phyloP scores from a whole-genome alignment of 225 moss, liverwort and hornwort genomes.

The Bryoerythrophyllum caledonicum region DNA sequence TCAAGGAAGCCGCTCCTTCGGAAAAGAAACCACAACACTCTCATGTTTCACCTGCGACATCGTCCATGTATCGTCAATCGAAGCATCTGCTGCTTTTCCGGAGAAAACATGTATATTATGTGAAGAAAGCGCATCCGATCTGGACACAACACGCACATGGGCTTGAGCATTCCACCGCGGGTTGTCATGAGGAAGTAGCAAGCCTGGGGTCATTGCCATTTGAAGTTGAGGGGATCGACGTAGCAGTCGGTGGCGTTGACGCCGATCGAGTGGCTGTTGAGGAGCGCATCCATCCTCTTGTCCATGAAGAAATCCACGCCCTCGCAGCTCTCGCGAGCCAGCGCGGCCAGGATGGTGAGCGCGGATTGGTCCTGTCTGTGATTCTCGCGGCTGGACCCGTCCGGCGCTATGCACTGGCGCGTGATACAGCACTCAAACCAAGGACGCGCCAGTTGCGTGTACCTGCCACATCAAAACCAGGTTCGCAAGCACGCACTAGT shows the following conservation, averaged over 20 bases:
- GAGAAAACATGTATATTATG: neutral
- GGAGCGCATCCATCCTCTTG: conserved; percentile 31
- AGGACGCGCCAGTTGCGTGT: conserved; percentile 51
- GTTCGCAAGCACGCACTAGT: no score
- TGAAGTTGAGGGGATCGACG: conserved; percentile 46
- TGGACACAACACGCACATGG: neutral
- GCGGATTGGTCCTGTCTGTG: conserved; percentile 66
- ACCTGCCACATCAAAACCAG: conserved; percentile 18
- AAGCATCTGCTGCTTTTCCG: neutral
- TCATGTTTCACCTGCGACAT: neutral
- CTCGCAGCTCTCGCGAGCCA: conserved; percentile 35
- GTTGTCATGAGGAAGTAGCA: neutral
- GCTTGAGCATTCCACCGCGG: neutral
- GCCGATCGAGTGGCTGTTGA: conserved; percentile 32
- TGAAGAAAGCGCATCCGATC: neutral
- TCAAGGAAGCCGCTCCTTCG: no score
- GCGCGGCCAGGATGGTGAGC: conserved; percentile 54
- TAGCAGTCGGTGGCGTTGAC: conserved; percentile 54
- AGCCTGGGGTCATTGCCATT: conserved; percentile 22
- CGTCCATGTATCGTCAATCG: neutral
- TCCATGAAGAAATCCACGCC: conserved; percentile 40
- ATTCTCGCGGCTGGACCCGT: conserved; percentile 50
- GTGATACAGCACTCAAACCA: conserved; percentile 62
- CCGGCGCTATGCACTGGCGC: conserved; percentile 65
- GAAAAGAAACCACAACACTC: no score